Evolutionary conservation across 768 basidiomycete species (phyloP).

Genomic region (Mycena floridula): DNA sequence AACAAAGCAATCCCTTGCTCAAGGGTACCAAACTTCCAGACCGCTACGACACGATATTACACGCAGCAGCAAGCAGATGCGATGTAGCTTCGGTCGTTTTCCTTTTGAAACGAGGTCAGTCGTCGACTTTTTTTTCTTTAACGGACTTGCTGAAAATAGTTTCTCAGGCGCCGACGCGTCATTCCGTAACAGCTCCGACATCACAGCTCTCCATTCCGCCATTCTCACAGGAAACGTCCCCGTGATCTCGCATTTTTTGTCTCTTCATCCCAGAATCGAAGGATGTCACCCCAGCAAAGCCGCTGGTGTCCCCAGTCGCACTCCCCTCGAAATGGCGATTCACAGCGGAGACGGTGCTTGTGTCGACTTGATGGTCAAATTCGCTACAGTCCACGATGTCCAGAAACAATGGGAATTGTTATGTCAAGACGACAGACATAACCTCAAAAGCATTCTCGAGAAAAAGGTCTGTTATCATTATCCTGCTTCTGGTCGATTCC

Average conservation of each 20-base stretch:
- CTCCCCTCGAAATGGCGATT: neutral
- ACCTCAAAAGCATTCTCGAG: neutral
- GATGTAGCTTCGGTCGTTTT: neutral
- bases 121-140: neutral
- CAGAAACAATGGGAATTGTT: neutral
- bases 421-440: neutral
- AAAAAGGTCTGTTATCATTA: neutral
- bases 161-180: neutral
- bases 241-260: neutral
- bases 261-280: neutral
- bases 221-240: neutral
- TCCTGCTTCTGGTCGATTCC: neutral
- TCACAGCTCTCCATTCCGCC: neutral
- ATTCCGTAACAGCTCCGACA: neutral
- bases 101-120: neutral
- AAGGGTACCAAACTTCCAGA: neutral
- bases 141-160: neutral
- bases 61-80: neutral
- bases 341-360: neutral
- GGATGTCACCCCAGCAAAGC: neutral
- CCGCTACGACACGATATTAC: neutral
- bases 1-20: neutral
- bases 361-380: neutral
- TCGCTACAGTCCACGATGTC: neutral
- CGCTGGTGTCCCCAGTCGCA: neutral